Evolutionary conservation across 768 basidiomycete species (phyloP).

Genomic region (Lenzites betulinus): DNA sequence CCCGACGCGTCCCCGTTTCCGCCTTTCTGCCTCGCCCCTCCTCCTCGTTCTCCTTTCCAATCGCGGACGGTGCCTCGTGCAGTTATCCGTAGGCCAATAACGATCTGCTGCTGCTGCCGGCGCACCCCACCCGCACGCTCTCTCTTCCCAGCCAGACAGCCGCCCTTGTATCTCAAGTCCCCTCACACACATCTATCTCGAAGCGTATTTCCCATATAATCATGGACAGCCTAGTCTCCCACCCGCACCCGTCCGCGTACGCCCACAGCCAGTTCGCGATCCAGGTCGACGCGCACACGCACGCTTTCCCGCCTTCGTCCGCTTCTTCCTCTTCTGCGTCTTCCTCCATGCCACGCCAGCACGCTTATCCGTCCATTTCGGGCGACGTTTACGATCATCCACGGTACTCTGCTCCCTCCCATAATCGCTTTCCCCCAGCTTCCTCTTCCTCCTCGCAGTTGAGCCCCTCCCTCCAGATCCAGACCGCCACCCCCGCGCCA

Average conservation of each 20-base stretch:
- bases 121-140: neutral
- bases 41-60: neutral
- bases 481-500: conserved; percentile 25
- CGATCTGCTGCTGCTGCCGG: neutral
- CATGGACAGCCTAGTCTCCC: conserved; percentile 23
- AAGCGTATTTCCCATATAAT: conserved; percentile 12
- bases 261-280: conserved; percentile 2
- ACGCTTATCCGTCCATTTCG: neutral
- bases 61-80: neutral
- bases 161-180: conserved; percentile 1
- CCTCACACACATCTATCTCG: neutral
- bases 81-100: neutral
- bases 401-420: neutral
- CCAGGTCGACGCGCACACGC: neutral
- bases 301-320: neutral
- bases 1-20: neutral
- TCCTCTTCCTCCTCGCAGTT: neutral
- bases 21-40: neutral
- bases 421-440: neutral
- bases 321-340: neutral
- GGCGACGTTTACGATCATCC: neutral
- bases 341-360: neutral
- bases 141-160: neutral
- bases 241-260: conserved; percentile 2
- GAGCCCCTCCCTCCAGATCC: conserved; percentile 28